These are phyloP conservation scores for Xylariaceae sp. DNA, from an alignment of 2,329 filamentous ascomycete genomes.

Conservation along the genomic window DNA sequence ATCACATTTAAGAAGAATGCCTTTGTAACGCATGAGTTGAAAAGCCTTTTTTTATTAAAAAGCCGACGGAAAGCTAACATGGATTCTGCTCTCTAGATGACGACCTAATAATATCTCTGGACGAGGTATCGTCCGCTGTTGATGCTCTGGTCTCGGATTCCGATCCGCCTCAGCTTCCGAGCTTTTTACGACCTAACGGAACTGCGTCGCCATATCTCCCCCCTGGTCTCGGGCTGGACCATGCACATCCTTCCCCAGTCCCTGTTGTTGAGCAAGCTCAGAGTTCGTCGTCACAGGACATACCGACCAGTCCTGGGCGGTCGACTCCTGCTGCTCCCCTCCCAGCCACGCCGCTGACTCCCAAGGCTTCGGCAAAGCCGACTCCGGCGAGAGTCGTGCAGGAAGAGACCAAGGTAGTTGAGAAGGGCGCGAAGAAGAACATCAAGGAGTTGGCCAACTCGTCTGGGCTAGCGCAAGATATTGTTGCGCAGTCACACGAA, in stretches of 20 bases:
- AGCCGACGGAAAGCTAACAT: constrained; percentile 32
- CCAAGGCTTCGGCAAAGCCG: constrained; percentile 24
- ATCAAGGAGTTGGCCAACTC: constrained; percentile 42
- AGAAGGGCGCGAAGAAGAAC: constrained; percentile 35
- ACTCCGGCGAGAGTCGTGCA: constrained; percentile 23
- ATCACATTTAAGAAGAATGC: constrained; percentile 23
- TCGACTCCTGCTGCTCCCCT: constrained; percentile 24
- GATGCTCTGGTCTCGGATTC: constrained; percentile 63
- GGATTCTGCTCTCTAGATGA: constrained; percentile 54
- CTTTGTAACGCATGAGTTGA: constrained; percentile 20
- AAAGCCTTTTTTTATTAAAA: constrained; percentile 14
- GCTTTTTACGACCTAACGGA: constrained; percentile 17
- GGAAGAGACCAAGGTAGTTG: no score
- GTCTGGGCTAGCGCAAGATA: constrained; percentile 43
- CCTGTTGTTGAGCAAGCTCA: constrained; percentile 18
- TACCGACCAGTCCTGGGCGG: constrained; percentile 13
- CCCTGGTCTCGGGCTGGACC: constrained; percentile 40
- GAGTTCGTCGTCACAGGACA: constrained; percentile 19
- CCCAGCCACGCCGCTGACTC: constrained; percentile 30
- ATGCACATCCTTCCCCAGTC: constrained; percentile 32
- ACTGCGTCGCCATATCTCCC: constrained; percentile 37
- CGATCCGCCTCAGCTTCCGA: constrained; percentile 27
- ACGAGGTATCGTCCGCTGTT: constrained; percentile 58
- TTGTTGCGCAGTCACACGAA: constrained; percentile 38
- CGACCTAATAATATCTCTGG: constrained; percentile 53